These are phyloP conservation scores for Hemileccinum impolitum DNA, from an alignment of 768 basidiomycete species.

Conservation along the genomic window DNA sequence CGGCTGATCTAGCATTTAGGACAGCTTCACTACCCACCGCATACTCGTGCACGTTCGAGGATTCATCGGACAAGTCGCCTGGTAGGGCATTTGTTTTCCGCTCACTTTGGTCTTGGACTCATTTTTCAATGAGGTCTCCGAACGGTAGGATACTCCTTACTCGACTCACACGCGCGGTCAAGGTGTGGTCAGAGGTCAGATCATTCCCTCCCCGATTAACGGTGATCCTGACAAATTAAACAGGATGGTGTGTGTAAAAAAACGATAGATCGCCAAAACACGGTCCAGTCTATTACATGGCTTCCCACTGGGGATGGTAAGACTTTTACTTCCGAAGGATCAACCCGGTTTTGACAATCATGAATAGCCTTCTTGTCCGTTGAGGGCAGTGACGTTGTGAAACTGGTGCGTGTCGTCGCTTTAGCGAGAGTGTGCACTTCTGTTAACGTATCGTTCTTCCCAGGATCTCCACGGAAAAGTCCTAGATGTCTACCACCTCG, in stretches of 20 bases:
- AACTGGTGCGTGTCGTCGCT: slow-evolving; percentile 34
- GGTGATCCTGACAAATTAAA: slow-evolving; percentile 5
- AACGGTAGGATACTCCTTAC: slow-evolving; percentile 44
- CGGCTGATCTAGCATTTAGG: slow-evolving; percentile 30
- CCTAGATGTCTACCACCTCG: slow-evolving; percentile 40
- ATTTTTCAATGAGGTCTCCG: slow-evolving; percentile 40
- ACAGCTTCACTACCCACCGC: slow-evolving; percentile 42
- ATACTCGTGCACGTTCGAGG: slow-evolving; percentile 49
- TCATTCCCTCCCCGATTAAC: not conserved
- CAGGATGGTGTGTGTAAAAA: slow-evolving; percentile 50
- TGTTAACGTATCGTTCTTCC: slow-evolving; percentile 13
- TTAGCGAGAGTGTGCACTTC: slow-evolving; percentile 6
- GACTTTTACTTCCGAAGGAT: slow-evolving; percentile 6
- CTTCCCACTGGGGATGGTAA: slow-evolving; percentile 47
- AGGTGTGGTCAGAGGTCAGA: slow-evolving; percentile 50
- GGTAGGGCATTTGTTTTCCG: slow-evolving; percentile 28
- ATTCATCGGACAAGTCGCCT: slow-evolving; percentile 54
- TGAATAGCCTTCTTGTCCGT: slow-evolving; percentile 49
- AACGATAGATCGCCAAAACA: slow-evolving; percentile 46
- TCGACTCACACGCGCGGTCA: slow-evolving; percentile 46
- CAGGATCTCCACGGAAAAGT: slow-evolving; percentile 48
- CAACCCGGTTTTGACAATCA: slow-evolving; percentile 11
- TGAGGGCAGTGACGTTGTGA: slow-evolving; percentile 45
- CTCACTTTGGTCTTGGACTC: slow-evolving; percentile 1
- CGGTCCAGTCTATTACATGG: slow-evolving; percentile 52